These are phyloP conservation scores for Microdochium paspali DNA, from an alignment of 2,329 filamentous ascomycete genomes.

Conservation along the genomic window DNA sequence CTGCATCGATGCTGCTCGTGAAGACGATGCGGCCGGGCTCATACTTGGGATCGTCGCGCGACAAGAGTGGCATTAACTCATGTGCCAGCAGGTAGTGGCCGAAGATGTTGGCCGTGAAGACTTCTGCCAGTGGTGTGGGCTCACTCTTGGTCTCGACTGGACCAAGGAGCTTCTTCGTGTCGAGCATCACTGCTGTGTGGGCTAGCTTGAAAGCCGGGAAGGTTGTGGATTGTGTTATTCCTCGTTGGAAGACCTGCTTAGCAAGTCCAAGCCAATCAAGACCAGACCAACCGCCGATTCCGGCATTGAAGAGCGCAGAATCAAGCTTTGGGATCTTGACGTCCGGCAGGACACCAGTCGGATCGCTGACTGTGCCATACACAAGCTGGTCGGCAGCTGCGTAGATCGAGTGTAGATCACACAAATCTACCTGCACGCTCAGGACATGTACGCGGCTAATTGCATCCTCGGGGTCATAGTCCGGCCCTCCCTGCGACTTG, in stretches of 20 bases:
- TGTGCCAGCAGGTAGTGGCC: slow-evolving; percentile 89
- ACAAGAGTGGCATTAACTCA: slow-evolving; percentile 66
- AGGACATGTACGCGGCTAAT: slow-evolving; percentile 47
- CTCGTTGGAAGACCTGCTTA: slow-evolving; percentile 40
- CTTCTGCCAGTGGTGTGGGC: slow-evolving; percentile 60
- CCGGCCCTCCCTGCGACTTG: slow-evolving; percentile 24
- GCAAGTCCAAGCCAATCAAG: slow-evolving; percentile 58
- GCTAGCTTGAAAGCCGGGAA: slow-evolving; percentile 72
- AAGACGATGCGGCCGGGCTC: slow-evolving; percentile 66
- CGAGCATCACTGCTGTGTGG: slow-evolving; percentile 32
- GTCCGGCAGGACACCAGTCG: slow-evolving; percentile 23
- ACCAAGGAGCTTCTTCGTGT: slow-evolving; percentile 23
- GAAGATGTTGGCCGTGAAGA: slow-evolving; percentile 90
- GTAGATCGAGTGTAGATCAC: slow-evolving; percentile 43
- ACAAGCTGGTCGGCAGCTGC: slow-evolving; percentile 36
- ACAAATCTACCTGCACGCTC: slow-evolving; percentile 50
- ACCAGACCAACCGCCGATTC: slow-evolving; percentile 79
- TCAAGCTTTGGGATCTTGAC: slow-evolving; percentile 63
- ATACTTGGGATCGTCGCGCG: slow-evolving; percentile 28
- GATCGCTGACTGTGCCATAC: slow-evolving; percentile 33
- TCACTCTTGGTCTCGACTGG: slow-evolving; percentile 11
- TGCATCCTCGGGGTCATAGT: slow-evolving; percentile 30
- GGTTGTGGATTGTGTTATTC: slow-evolving; percentile 59
- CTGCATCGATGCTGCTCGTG: slow-evolving; percentile 74
- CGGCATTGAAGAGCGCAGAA: slow-evolving; percentile 75